Evolutionary conservation across 768 basidiomycete species (phyloP).

Genomic region (Termitomyces sp.): DNA sequence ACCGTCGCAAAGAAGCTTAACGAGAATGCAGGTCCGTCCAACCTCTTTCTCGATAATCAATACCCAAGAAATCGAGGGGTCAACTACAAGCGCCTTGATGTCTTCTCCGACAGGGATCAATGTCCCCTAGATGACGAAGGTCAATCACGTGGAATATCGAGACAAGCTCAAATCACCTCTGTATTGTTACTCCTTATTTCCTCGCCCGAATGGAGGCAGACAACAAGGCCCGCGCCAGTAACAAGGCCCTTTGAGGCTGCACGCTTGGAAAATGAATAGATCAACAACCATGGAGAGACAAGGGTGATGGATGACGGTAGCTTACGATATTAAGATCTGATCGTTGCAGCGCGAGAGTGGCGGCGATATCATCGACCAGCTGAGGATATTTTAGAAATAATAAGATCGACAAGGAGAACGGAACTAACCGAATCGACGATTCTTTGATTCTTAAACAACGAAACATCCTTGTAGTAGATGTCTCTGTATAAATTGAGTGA

Average conservation of each 20-base stretch:
- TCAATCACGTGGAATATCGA: not conserved
- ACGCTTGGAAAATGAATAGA: constrained; percentile 41
- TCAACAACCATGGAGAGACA: not conserved
- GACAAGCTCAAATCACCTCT: constrained; percentile 38
- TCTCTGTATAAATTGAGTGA: constrained; percentile 43
- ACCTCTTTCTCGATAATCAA: constrained; percentile 93
- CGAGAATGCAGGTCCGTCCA: constrained; percentile 20
- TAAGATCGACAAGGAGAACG: not conserved
- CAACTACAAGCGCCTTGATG: constrained; percentile 55
- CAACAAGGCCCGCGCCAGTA: constrained; percentile 56
- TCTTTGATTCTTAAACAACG: constrained; percentile 72
- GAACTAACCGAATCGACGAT: constrained; percentile 68
- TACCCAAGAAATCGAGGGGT: constrained; percentile 64
- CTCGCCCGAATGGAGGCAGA: constrained; percentile 56
- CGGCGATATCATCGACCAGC: constrained; percentile 89
- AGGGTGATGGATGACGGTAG: not conserved
- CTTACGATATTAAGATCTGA: constrained; percentile 77
- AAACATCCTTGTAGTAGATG: constrained; percentile 83
- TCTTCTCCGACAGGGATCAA: constrained; percentile 77
- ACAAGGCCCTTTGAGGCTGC: constrained; percentile 89
- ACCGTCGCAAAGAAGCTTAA: not conserved
- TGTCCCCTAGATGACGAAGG: constrained; percentile 43
- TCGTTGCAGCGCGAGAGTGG: constrained; percentile 69
- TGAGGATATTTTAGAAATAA: constrained; percentile 21
- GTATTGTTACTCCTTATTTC: constrained; percentile 43